Evolutionary conservation across 2,329 filamentous ascomycete genomes (phyloP).

Genomic region (Pseudogymnoascus sp.): DNA sequence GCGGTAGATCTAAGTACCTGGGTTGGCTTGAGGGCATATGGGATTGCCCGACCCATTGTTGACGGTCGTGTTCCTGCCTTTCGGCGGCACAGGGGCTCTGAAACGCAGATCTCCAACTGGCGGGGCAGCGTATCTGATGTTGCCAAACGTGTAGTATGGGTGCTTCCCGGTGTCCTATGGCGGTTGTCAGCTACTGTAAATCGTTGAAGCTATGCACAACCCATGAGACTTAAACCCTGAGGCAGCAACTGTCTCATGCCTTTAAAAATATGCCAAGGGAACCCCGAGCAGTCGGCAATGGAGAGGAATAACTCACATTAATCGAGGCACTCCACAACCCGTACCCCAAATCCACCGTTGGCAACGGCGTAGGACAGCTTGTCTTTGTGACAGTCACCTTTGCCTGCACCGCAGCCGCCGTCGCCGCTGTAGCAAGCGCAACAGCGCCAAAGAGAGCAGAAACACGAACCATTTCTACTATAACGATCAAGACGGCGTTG

Average conservation of each 20-base stretch:
- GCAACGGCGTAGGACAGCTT: slow-evolving; percentile 10
- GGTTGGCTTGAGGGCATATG: slow-evolving; percentile 32
- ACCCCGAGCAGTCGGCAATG: not conserved
- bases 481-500: not conserved
- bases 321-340: slow-evolving; percentile 25
- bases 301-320: slow-evolving; percentile 21
- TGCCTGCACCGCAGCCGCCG: not conserved
- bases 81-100: slow-evolving; percentile 33
- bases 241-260: not conserved
- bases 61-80: slow-evolving; percentile 27
- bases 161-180: slow-evolving; percentile 24
- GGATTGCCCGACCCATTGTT: slow-evolving; percentile 27
- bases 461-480: slow-evolving; percentile 3
- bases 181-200: not conserved
- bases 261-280: not conserved
- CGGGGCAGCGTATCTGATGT: slow-evolving; percentile 41
- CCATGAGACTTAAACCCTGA: not conserved
- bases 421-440: not conserved
- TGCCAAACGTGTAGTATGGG: slow-evolving; percentile 34
- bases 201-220: not conserved
- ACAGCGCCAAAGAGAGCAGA: slow-evolving; percentile 1
- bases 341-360: slow-evolving; percentile 28
- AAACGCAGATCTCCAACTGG: slow-evolving; percentile 39
- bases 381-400: not conserved
- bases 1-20: slow-evolving; percentile 11